A percentile compares a stretch with the other conserved stretches of the same genome.
phyloP scores from a whole-genome alignment of 148 eudicot genomes.

The Camellia granthamiana region DNA sequence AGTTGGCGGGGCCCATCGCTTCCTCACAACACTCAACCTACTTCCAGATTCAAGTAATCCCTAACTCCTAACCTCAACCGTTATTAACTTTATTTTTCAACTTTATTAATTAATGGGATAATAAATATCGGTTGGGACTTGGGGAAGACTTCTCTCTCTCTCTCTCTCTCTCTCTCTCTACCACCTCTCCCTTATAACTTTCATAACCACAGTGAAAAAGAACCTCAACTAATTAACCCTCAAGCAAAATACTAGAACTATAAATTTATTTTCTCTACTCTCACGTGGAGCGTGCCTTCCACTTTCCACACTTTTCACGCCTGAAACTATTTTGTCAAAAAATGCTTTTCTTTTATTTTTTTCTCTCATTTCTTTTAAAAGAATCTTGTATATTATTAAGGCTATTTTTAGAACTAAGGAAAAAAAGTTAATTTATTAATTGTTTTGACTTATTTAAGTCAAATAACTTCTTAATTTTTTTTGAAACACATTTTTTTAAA shows the following conservation, averaged over 20 bases:
- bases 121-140: neutral
- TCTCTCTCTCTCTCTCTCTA: too few relatives aligned
- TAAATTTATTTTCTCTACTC: neutral
- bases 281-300: constrained; percentile 2
- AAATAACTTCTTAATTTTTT: too few relatives aligned
- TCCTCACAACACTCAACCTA: neutral
- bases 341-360: neutral
- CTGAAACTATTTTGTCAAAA: neutral
- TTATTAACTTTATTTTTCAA: neutral
- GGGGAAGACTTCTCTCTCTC: neutral
- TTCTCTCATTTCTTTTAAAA: neutral
- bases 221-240: constrained; percentile 3
- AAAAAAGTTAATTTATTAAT: too few relatives aligned
- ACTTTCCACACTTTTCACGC: neutral
- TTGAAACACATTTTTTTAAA: too few relatives aligned
- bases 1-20: neutral
- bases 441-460: too few relatives aligned
- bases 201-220: constrained; percentile 13
- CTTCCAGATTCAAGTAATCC: neutral
- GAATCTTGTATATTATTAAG: too few relatives aligned
- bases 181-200: constrained; percentile 8
- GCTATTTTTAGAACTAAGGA: too few relatives aligned
- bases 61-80: neutral
- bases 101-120: constrained; percentile 11
- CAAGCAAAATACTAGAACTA: neutral